Base-by-base conservation (phyloP, 176 grass and related monocot genomes). In the Hordeum vulgare region DNA sequence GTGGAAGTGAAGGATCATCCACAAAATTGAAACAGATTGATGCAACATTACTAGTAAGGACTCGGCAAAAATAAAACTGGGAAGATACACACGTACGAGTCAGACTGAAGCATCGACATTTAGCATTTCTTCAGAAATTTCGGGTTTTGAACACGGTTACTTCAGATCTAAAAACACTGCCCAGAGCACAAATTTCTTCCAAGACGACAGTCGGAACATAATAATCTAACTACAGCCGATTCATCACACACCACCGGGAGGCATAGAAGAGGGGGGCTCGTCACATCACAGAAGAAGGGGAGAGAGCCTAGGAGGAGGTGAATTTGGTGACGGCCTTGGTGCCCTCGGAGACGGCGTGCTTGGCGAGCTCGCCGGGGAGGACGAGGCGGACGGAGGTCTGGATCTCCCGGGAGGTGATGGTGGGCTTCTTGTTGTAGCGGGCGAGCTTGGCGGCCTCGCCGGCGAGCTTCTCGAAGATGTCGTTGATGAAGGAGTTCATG, bases 401-500 rank as follows among this genome's bases (percentile, higher is more conserved):
- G 66, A 91, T 88, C 78, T 91, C 82, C n/a, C 86, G 66, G 0
- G 90, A 88, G 8, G 86, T 91, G 77, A 91, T 85, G 65, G 82
- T 91, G 56, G 89, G 89, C 77, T 91, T 91, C 85, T 88, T 91
- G 77, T 91, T 91, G 82, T 91, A 91, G 1, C 85, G 7, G 1
- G 90, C 85, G 1, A 91, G 90, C 3, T 3, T 15, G 0, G 86
- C 65, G 0, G 84, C 64, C 61, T 93, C 88, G 15, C 56, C 31
- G 5, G 86, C 86, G 17, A 97, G 80, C 91, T 97, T 97, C 91
- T 97, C 89, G 75, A 92, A 95, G 70, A 95, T 92, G 66, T 95
- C 90, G 82, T 95, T 92, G 82, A 95, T 93, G 80, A 97, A 97
- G 28, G 89, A 94, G 79, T 97, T 97, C 94, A 97, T 97, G 83